Evolutionary conservation across 768 basidiomycete species (phyloP).

Genomic region (Tylopilus felleus): DNA sequence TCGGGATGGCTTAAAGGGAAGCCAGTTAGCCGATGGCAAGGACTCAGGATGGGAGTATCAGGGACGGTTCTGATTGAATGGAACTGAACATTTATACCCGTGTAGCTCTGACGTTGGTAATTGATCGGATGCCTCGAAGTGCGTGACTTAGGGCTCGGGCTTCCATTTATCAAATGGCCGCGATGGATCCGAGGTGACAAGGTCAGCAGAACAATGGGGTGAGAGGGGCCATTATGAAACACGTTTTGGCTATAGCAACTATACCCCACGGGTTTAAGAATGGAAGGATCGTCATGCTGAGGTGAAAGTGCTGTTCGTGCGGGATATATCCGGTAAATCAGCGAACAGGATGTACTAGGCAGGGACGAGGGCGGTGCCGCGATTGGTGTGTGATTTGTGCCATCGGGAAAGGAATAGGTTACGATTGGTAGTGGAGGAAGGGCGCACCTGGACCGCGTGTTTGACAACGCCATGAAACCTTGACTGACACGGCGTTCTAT

Average conservation of each 20-base stretch:
- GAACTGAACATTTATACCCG: slow-evolving; percentile 30
- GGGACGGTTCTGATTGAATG: slow-evolving; percentile 21
- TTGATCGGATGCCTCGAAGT: slow-evolving; percentile 32
- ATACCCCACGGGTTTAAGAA: slow-evolving; percentile 19
- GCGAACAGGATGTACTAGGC: slow-evolving; percentile 8
- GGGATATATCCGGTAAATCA: slow-evolving; percentile 36
- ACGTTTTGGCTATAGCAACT: slow-evolving; percentile 28
- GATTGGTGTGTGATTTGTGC: slow-evolving; percentile 15
- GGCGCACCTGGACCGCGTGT: slow-evolving; percentile 33
- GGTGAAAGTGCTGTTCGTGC: slow-evolving; percentile 10
- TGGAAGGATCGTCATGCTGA: slow-evolving; percentile 25
- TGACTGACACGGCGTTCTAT: slow-evolving; percentile 30
- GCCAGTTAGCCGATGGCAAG: slow-evolving; percentile 17
- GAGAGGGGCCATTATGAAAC: slow-evolving; percentile 28
- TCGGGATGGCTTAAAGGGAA: slow-evolving; percentile 9
- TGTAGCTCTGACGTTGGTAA: slow-evolving; percentile 30
- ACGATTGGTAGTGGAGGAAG: slow-evolving; percentile 20
- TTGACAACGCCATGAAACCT: slow-evolving; percentile 34
- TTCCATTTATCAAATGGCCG: slow-evolving; percentile 35
- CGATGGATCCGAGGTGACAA: slow-evolving; percentile 25
- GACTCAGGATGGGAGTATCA: slow-evolving; percentile 27
- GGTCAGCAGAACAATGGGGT: slow-evolving; percentile 23
- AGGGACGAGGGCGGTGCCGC: slow-evolving; percentile 25
- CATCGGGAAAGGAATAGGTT: slow-evolving; percentile 23
- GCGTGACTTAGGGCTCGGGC: slow-evolving; percentile 24